Evolutionary conservation across 192 early-diverging fungal species (phyloP).

Genomic region (Linnemannia zychae): DNA sequence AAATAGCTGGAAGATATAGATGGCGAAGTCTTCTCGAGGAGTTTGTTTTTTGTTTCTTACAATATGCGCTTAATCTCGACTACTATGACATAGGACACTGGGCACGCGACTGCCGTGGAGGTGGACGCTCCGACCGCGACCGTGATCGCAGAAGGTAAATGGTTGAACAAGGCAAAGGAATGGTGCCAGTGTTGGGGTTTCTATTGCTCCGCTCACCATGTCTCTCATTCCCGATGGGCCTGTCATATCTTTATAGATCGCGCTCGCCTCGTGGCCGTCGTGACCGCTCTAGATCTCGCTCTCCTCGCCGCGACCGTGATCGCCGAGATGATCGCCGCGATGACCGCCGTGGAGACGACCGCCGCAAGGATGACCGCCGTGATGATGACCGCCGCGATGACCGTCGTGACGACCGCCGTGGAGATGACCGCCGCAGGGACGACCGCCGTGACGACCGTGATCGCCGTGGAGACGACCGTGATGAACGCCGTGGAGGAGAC

Average conservation of each 20-base stretch:
- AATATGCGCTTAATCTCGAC: not conserved
- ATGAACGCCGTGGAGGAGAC: slow-evolving; percentile 11
- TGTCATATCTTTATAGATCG: slow-evolving; percentile 6
- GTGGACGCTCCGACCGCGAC: slow-evolving; percentile 20
- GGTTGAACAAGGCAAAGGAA: not conserved
- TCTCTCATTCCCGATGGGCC: not conserved
- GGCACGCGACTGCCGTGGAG: slow-evolving; percentile 36
- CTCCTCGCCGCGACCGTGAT: slow-evolving; percentile 17
- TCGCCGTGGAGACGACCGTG: slow-evolving; percentile 8
- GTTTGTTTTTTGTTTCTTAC: not conserved
- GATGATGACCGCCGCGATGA: slow-evolving; percentile 10
- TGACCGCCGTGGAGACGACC: slow-evolving; percentile 15
- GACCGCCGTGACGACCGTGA: slow-evolving; percentile 7
- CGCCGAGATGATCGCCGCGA: slow-evolving; percentile 12
- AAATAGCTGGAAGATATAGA: not conserved
- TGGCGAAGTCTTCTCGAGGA: not conserved
- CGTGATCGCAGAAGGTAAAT: slow-evolving; percentile 28
- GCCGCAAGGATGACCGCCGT: slow-evolving; percentile 5
- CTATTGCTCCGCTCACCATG: not conserved
- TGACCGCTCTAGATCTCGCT: slow-evolving; percentile 16
- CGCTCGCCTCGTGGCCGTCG: slow-evolving; percentile 30
- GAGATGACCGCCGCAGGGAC: slow-evolving; percentile 17
- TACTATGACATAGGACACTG: slow-evolving; percentile 19
- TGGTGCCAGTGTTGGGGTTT: not conserved
- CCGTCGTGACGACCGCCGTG: slow-evolving; percentile 6